Evolutionary conservation across 2,329 filamentous ascomycete genomes (phyloP).

Genomic region (Fusarium sp.): DNA sequence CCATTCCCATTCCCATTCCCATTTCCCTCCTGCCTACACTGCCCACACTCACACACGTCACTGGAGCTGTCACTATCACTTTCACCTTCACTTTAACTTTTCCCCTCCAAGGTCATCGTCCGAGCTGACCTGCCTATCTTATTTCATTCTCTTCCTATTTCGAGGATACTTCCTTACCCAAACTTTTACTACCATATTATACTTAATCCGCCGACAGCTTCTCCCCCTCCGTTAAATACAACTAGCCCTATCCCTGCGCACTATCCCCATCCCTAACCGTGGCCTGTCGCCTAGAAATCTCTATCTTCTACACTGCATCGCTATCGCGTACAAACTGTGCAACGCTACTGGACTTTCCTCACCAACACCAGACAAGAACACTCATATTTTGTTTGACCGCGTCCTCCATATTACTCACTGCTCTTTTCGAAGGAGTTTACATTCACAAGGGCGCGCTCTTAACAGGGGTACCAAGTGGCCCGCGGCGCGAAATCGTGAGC

Average conservation of each 20-base stretch:
- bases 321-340: slow-evolving; percentile 32
- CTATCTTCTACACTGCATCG: slow-evolving; percentile 30
- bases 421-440: slow-evolving; percentile 14
- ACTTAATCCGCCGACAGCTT: slow-evolving; percentile 11
- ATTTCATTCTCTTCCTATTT: slow-evolving; percentile 4
- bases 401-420: slow-evolving; percentile 2
- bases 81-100: too few relatives aligned
- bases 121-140: slow-evolving; percentile 27
- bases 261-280: slow-evolving; percentile 11
- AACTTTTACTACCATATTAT: slow-evolving; percentile 3
- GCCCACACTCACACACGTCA: slow-evolving; percentile 19
- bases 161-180: slow-evolving; percentile 2
- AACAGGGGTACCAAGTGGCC: slow-evolving; percentile 33
- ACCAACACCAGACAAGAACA: neutral
- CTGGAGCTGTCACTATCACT: slow-evolving; percentile 11
- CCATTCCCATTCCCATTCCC: slow-evolving; percentile 20
- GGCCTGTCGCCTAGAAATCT: slow-evolving; percentile 25
- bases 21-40: neutral
- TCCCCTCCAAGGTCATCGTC: slow-evolving; percentile 12
- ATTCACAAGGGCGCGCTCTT: slow-evolving; percentile 25
- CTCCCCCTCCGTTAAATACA: neutral
- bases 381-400: slow-evolving; percentile 7
- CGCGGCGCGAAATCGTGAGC: slow-evolving; percentile 38
- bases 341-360: slow-evolving; percentile 25
- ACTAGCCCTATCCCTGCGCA: slow-evolving; percentile 5